These are phyloP conservation scores for Colletotrichum theobromicola DNA, from an alignment of 2,329 filamentous ascomycete species.

Conservation along the genomic window DNA sequence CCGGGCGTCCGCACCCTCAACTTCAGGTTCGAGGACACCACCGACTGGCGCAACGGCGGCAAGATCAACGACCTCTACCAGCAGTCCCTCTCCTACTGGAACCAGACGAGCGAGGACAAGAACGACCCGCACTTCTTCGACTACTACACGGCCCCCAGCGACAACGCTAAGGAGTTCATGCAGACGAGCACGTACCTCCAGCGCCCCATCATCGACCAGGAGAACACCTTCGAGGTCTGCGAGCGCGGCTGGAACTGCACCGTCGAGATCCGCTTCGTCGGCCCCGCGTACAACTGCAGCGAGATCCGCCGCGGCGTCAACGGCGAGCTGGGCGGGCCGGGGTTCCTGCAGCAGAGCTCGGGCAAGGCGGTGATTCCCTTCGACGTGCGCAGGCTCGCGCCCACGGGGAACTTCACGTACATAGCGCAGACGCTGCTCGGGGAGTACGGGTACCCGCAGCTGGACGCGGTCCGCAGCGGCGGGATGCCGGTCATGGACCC, in stretches of 20 bases:
- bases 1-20: conserved; percentile 34
- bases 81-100: conserved; percentile 33
- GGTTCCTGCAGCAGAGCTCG: conserved; percentile 2
- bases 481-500: conserved; percentile 28
- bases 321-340: neutral
- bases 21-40: conserved; percentile 36
- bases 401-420: conserved; percentile 33
- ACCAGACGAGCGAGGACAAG: conserved; percentile 29
- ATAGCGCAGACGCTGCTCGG: conserved; percentile 29
- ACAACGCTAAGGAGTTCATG: conserved; percentile 28
- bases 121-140: conserved; percentile 32
- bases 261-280: conserved; percentile 35
- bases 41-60: conserved; percentile 35
- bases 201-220: conserved; percentile 26
- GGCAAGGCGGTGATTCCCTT: conserved; percentile 28
- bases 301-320: conserved; percentile 15
- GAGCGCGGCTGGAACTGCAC: conserved; percentile 39
- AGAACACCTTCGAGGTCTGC: conserved; percentile 34
- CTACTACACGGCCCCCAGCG: conserved; percentile 30
- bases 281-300: conserved; percentile 38
- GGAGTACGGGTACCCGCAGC: conserved; percentile 32
- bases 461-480: conserved; percentile 25
- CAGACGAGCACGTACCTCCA: conserved; percentile 28
- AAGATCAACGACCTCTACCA: conserved; percentile 29
- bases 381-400: conserved; percentile 28